phyloP scores from a whole-genome alignment of 176 grass and related monocot species.

The Olyra latifolia region DNA sequence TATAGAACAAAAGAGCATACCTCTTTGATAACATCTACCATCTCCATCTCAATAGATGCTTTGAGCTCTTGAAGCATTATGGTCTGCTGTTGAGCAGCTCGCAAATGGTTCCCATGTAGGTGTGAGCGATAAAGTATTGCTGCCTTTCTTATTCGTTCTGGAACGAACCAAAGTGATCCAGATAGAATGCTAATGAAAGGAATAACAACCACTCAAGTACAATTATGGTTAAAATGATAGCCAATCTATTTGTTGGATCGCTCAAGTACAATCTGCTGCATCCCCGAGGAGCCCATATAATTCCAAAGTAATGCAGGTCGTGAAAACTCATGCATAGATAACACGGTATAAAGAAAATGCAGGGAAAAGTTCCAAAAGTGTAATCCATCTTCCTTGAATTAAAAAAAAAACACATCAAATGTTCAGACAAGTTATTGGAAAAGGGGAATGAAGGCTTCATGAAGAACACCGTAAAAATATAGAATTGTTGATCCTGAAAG shows the following conservation, averaged over 20 bases:
- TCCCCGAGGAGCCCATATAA: conserved; percentile 44
- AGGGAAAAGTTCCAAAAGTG: conserved; percentile 79
- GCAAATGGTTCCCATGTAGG: conserved; percentile 9
- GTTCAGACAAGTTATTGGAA: conserved; percentile 19
- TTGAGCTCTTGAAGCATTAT: conserved; percentile 52
- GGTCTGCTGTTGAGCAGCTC: conserved; percentile 30
- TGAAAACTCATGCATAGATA: conserved; percentile 66
- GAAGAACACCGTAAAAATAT: too few species aligned
- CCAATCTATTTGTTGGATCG: conserved; percentile 63
- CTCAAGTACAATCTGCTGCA: conserved; percentile 64
- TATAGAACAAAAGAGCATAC: conserved; percentile 20
- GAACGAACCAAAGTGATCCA: conserved; percentile 56
- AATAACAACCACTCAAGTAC: conserved; percentile 68
- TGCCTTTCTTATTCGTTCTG: conserved; percentile 44
- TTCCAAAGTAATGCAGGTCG: conserved; percentile 37
- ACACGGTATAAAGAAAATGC: conserved; percentile 81
- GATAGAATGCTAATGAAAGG: conserved; percentile 52
- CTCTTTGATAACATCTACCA: conserved; percentile 59
- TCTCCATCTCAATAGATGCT: conserved; percentile 55
- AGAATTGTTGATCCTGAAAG: not conserved
- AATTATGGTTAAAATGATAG: conserved; percentile 59
- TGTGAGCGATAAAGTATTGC: not conserved
- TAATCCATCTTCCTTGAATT: conserved; percentile 70
- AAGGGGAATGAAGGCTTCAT: not conserved
- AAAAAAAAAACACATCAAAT: conserved; percentile 20